Percentiles rank a stretch among this genome's conserved stretches.
Conservation (phyloP, 1,284 basidiomycete genomes). For the Ustilago shanxiensis region DNA sequence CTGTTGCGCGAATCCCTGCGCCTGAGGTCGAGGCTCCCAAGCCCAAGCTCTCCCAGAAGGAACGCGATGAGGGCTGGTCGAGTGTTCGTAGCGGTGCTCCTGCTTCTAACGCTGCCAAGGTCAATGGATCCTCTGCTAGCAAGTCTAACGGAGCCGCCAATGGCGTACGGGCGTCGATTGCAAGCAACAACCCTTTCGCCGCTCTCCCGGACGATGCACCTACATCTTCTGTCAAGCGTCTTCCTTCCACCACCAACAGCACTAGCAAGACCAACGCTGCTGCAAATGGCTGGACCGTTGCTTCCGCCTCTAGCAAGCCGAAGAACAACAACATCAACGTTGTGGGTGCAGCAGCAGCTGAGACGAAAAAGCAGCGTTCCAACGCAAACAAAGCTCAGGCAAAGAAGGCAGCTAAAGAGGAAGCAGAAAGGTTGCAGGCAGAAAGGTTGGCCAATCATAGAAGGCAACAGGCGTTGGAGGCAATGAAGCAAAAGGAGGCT, state of each 20-base stretch:
- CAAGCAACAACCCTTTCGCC: conserved; percentile 50
- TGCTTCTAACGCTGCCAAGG: conserved; percentile 14
- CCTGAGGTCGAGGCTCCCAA: conserved; percentile 13
- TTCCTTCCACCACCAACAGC: conserved; percentile 17
- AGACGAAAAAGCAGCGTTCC: conserved; percentile 61
- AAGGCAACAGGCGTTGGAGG: conserved; percentile 43
- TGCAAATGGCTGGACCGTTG: conserved; percentile 24
- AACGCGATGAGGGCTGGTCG: conserved; percentile 47
- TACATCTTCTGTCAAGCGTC: conserved; percentile 24
- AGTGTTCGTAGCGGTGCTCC: conserved; percentile 33
- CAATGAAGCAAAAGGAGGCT: conserved; percentile 27
- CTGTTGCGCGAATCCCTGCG: conserved; percentile 41
- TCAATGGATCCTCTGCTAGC: conserved; percentile 7
- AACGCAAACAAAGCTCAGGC: conserved; percentile 61
- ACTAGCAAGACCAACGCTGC: not conserved
- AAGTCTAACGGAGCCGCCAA: conserved; percentile 9
- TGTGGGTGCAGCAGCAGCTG: conserved; percentile 1
- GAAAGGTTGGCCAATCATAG: conserved; percentile 57
- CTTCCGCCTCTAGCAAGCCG: conserved; percentile 12
- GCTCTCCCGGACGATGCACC: conserved; percentile 50
- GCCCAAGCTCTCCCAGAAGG: conserved; percentile 28
- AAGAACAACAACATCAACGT: not conserved
- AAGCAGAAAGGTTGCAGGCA: conserved; percentile 52
- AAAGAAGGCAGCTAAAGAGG: conserved; percentile 57
- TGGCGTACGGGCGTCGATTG: conserved; percentile 23